A percentile compares a stretch with the other conserved stretches of the same genome.
Conservation (phyloP, 2,329 filamentous ascomycete species). For the Ophiostoma sp. region DNA sequence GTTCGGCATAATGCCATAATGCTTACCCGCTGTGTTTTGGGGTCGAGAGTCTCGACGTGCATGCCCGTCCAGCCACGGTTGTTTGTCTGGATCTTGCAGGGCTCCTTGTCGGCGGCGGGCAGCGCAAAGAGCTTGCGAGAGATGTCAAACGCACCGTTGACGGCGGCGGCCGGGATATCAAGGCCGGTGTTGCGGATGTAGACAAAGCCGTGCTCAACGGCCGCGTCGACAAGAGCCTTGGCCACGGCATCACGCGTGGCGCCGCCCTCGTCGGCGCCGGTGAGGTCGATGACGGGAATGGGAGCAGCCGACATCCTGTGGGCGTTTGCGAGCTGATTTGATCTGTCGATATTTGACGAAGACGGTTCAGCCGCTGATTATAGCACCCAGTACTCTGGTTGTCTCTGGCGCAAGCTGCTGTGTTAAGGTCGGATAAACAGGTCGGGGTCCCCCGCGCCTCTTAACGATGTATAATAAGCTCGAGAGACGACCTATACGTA, state of each 20-base stretch:
- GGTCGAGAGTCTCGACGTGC: constrained; percentile 83
- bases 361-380: too few species aligned
- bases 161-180: constrained; percentile 59
- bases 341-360: neutral
- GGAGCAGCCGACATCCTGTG: constrained; percentile 37
- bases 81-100: constrained; percentile 68
- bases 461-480: neutral
- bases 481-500: neutral
- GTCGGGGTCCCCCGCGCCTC: neutral
- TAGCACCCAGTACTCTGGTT: too few species aligned
- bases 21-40: constrained; percentile 75
- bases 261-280: constrained; percentile 44
- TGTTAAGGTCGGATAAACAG: neutral
- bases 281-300: constrained; percentile 82
- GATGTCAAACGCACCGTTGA: constrained; percentile 68
- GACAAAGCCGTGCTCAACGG: constrained; percentile 78
- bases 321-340: neutral
- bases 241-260: constrained; percentile 43
- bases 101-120: constrained; percentile 64
- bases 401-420: too few species aligned
- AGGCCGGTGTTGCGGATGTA: constrained; percentile 73
- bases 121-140: constrained; percentile 66
- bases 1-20: too few species aligned
- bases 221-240: constrained; percentile 70
- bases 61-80: constrained; percentile 87